Evolutionary conservation across 2,329 filamentous ascomycete genomes (phyloP), one percentile per base, ranked within the genome.

Genomic region (Sporothrix protearum): DNA sequence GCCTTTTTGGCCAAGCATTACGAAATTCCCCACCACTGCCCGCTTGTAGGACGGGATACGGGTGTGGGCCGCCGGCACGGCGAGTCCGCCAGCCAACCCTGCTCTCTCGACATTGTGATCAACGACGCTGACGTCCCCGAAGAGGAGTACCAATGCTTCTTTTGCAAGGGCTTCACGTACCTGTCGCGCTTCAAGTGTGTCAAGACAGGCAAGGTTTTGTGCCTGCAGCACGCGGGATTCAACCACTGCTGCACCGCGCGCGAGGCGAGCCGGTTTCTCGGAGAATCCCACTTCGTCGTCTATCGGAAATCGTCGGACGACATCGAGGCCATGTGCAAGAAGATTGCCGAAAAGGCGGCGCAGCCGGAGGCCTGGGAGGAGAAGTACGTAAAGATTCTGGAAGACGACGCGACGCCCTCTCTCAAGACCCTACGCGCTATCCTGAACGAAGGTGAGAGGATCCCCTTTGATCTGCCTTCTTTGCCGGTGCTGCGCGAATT

Each of bases 141-240:
- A 78, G 95, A 98, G 75, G 94, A 97, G 75, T 94, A 97, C 79
- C 92, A 96, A 73, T 98, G 96, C 82, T 86, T 86, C 55, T 92
- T 93, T 80, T 99, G 96, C 87, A 98, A 98, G 80, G 88, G 91
- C 0, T 98, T 94, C 81, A 90, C 91, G 78, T 98, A 95, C 80
- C 85, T 98, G 33, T 97, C 96, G 39, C 90, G 95, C 76, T 97
- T 96, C 80, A 91, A 91, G 76, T 99, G 96, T 80, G 84, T 90
- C 72, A 92, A 89, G 75, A 91, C 91, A 2, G 92, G 91, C 76
- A 97, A 94, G 80, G 87, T 92, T 3, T 80, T 96, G 69, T 99
- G 96, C 78, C 83, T 97, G 63, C 81, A 90, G 14, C 95, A 98
- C 80, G 92, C 93, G 39, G 94, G 93, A 22, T 85, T 83, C 67